Base-by-base conservation (phyloP, 2,329 filamentous ascomycete species). In the Scedosporium apiospermum region DNA sequence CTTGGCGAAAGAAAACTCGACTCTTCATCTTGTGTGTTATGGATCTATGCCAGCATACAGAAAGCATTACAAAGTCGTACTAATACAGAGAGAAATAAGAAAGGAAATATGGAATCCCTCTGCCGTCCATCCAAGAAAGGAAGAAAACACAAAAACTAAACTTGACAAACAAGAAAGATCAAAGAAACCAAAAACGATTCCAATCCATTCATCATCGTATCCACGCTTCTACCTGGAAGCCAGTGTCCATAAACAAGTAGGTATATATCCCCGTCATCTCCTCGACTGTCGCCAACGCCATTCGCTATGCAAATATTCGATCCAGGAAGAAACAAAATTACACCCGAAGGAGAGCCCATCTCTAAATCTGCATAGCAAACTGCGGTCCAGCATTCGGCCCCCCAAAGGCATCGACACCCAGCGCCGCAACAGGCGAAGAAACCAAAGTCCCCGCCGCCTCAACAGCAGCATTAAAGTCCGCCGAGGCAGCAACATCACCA, bases 351-450 rank as follows among this genome's bases (percentile, higher is more conserved):
- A n/a, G 23, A n/a, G 21, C 7, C 30, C 51, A 4, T 27, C 10
- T 23, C 27, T n/a, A 30, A 38, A 62, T 46, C 55, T 58, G 61
- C 61, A 58, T 58, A 21, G 42, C 57, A 62, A 58, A 62, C 53
- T 58, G 61, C 18, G 61, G 61, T 3, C 61, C 61, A 58, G n/a
- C 9, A 18, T 62, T 57, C 12, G 16, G 41, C 2, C 10, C 61
- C 14, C 61, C 61, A 55, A 62, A 62, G 4, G 49, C 16, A 18
- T 49, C 55, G 4, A 55, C 21, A 9, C 16, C 53, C 12, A 62
- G 6, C 53, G 34, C 53, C 21, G 61, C 61, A 27, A 62, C 27
- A 7, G 61, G 61, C 44, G 41, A 38, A 23, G 27, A 23, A 16
- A 58, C 61, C 6, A 62, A 42, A 6, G 61, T 51, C 38, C 61